Base-by-base conservation (phyloP, 2,329 filamentous ascomycete genomes). In the Polychaeton citri region DNA sequence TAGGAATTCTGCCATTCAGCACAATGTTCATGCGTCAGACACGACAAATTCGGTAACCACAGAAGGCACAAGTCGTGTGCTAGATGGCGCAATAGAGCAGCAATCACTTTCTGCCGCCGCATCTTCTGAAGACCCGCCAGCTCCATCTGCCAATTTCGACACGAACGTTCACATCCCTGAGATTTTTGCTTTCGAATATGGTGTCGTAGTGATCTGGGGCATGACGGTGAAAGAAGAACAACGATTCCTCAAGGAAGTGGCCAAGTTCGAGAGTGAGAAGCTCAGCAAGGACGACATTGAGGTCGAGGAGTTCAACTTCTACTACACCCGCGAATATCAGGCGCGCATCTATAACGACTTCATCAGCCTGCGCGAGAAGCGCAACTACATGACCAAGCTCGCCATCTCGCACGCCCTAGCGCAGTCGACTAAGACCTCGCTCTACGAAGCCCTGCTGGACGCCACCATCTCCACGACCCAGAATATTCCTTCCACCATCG, bases 271-370 rank as follows among this genome's bases (percentile, higher is more conserved):
- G 59, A 73, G 77, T 28, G 88, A 94, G 55, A 94, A 94, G 58
- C 71, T 96, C 33, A 77, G 77, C 18, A 74, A 80, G 8, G 87
- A 93, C 53, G 85, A 94, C 48, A 79, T 94, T 19, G 88, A 98
- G 63, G 84, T 86, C 32, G 90, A 98, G 60, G 85, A 88, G 53
- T 98, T 98, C 70, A 98, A 98, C 59, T 98, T 96, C 60, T 98
- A 98, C 66, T 96, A 98, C 64, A 96, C 90, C 3, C 75, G 82
- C 51, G 88, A 96, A 56, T 98, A 98, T 58, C 92, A 98, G 62
- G 85, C 90, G 16, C 80, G 90, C 35, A 98, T 98, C 59, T 98
- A 98, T 71, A 98, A 98, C 61, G 90, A 98, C 61, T 98, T 98
- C 52, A 98, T 98, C 60, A 90, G 84, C 2, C 63, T 98, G 41